These are phyloP conservation scores for Emergomyces pasteurianus DNA, from an alignment of 2,329 filamentous ascomycete species.

Conservation along the genomic window DNA sequence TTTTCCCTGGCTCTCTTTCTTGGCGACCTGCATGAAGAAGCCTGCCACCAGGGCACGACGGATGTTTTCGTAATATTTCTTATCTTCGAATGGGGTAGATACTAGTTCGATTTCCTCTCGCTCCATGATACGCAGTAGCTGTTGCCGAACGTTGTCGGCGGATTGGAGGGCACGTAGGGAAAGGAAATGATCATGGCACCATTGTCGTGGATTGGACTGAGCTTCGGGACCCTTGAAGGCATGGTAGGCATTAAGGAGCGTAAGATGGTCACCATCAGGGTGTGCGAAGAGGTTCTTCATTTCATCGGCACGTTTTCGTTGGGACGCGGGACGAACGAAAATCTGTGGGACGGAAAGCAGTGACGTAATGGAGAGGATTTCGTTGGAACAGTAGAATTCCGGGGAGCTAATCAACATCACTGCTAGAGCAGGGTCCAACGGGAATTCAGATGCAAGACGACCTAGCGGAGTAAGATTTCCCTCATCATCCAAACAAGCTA, in stretches of 20 bases:
- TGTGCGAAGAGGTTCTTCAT: constrained; percentile 95
- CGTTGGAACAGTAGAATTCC: constrained; percentile 97
- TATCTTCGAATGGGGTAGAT: constrained; percentile 83
- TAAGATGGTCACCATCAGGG: constrained; percentile 86
- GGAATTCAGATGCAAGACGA: constrained; percentile 83
- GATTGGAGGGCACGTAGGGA: constrained; percentile 79
- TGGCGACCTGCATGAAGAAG: constrained; percentile 99
- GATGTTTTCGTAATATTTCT: constrained; percentile 97
- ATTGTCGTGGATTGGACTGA: constrained; percentile 66
- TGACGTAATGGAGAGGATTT: constrained; percentile 89
- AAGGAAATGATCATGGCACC: constrained; percentile 96
- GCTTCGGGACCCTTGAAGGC: constrained; percentile 73
- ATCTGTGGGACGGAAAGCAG: constrained; percentile 90
- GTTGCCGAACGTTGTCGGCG: constrained; percentile 84
- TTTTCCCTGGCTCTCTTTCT: constrained; percentile 79
- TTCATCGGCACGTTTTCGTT: constrained; percentile 84
- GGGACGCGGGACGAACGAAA: constrained; percentile 74
- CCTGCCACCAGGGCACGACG: constrained; percentile 80
- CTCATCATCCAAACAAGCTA: constrained; percentile 92
- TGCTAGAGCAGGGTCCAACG: constrained; percentile 81
- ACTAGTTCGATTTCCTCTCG: constrained; percentile 73
- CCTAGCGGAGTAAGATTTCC: constrained; percentile 83
- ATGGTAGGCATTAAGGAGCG: constrained; percentile 94
- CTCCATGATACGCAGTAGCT: constrained; percentile 96
- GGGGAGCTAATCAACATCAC: constrained; percentile 97